Conservation (phyloP, 306 rosid genomes). For the Fragaria vesca region DNA sequence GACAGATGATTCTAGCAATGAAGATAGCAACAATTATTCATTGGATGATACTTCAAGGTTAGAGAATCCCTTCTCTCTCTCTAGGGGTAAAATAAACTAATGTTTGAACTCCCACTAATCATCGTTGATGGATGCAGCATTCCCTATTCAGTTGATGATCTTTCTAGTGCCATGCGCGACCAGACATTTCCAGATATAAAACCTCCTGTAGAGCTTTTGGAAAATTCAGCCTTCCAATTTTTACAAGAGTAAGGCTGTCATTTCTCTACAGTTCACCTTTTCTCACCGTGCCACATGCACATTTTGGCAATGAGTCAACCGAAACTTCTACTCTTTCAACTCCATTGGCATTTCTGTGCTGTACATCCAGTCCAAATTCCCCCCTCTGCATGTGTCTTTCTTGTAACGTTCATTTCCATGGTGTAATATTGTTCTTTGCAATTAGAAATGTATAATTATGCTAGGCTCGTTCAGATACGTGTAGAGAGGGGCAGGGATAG, state of each 20-base stretch:
- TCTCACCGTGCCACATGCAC: slow-evolving; percentile 24
- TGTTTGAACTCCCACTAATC: slow-evolving; percentile 7
- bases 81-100: too few relatives aligned
- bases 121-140: slow-evolving; percentile 55
- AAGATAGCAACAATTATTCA: slow-evolving; percentile 54
- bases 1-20: slow-evolving; percentile 54
- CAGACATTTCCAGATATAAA: slow-evolving; percentile 49
- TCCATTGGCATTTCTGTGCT: slow-evolving; percentile 30
- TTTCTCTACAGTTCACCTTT: slow-evolving; percentile 21
- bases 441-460: slow-evolving; percentile 42
- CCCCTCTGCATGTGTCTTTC: slow-evolving; percentile 9
- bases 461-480: slow-evolving; percentile 41
- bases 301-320: slow-evolving; percentile 21
- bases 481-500: slow-evolving; percentile 41
- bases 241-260: slow-evolving; percentile 60
- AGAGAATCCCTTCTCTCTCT: background rate
- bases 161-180: slow-evolving; percentile 46
- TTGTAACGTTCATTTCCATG: slow-evolving; percentile 36
- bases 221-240: slow-evolving; percentile 73
- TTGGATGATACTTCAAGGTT: slow-evolving; percentile 91
- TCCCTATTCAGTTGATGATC: slow-evolving; percentile 72
- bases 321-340: slow-evolving; percentile 17
- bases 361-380: slow-evolving; percentile 45
- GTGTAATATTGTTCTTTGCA: slow-evolving; percentile 34
- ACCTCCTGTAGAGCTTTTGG: slow-evolving; percentile 67